These are phyloP conservation scores for Flaveria floridana DNA, from an alignment of 140 eudicot genomes.

Conservation along the genomic window DNA sequence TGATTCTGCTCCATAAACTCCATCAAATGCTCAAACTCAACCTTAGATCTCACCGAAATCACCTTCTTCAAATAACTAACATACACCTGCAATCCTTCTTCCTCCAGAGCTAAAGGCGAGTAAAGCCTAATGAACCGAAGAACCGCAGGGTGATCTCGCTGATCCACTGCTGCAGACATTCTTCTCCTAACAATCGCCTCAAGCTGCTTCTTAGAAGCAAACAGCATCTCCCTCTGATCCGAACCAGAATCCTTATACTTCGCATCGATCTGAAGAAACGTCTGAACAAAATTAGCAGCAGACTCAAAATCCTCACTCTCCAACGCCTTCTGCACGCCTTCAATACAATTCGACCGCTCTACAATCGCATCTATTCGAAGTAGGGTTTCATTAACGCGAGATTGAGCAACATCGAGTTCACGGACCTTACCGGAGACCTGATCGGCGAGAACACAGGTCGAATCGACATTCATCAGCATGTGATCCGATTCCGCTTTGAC, in stretches of 20 bases:
- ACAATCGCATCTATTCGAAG: conserved; percentile 68
- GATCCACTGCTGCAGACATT: conserved; percentile 46
- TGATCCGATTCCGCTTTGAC: conserved; percentile 57
- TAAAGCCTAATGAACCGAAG: conserved; percentile 56
- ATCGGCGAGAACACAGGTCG: conserved; percentile 70
- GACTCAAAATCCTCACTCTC: conserved; percentile 60
- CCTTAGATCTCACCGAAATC: conserved; percentile 50
- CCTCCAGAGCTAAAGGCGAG: conserved; percentile 58
- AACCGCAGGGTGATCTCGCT: conserved; percentile 50
- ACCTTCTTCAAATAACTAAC: conserved; percentile 66
- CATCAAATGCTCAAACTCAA: conserved; percentile 61
- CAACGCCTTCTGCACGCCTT: conserved; percentile 59
- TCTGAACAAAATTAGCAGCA: conserved; percentile 53
- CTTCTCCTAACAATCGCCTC: conserved; percentile 49
- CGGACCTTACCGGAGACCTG: conserved; percentile 72
- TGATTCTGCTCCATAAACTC: conserved; percentile 50
- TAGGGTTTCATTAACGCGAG: conserved; percentile 62
- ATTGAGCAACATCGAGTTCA: conserved; percentile 80
- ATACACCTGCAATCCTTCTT: conserved; percentile 72
- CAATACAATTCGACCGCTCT: conserved; percentile 55
- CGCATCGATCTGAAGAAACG: conserved; percentile 58
- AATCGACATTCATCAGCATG: conserved; percentile 59
- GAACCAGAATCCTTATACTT: conserved; percentile 52
- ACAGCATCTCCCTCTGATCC: conserved; percentile 62
- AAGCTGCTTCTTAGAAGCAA: conserved; percentile 59